Conservation (phyloP, 176 grass and related monocot genomes). For the Triticum aestivum region IWGSC_CS_RefSeq_v2.1 NC_057806.1:620472681-620473180, state of each 20-base stretch:
- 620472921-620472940: too few species aligned
- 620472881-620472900: constrained; percentile 68
- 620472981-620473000: too few species aligned
- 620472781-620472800: constrained; percentile 82
- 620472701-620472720: background rate
- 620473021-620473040: background rate
- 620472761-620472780: constrained; percentile 95
- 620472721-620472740: constrained; percentile 27
- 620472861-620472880: constrained; percentile 65
- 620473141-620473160: background rate
- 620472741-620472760: constrained; percentile 97
- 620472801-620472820: constrained; percentile 96
- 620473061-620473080: too few species aligned
- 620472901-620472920: constrained; percentile 30
- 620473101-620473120: background rate
- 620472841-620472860: constrained; percentile 63
- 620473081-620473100: too few species aligned
- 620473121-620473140: background rate
- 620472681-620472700: background rate
- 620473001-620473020: too few species aligned
- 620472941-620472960: too few species aligned
- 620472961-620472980: too few species aligned
- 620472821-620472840: constrained; percentile 76
- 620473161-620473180: background rate
- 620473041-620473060: background rate